Conservation (phyloP, 257 asterid genomes). For the Cruciata laevipes region DNA sequence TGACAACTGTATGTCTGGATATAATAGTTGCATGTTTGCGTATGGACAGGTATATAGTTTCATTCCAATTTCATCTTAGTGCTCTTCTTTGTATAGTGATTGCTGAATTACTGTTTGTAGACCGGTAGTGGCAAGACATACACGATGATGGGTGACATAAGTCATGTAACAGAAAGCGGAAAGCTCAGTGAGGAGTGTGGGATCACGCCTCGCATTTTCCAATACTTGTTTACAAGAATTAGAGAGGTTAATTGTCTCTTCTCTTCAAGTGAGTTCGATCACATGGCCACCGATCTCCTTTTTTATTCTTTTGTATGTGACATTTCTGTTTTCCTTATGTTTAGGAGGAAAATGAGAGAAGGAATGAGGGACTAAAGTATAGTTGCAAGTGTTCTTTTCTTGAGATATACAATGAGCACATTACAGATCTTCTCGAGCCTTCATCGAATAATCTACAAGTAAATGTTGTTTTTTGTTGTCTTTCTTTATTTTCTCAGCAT, state of each 20-base stretch:
- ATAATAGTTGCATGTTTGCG: constrained; percentile 92
- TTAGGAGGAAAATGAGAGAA: constrained; percentile 72
- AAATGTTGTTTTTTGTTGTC: constrained; percentile 14
- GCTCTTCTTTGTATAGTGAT: background rate
- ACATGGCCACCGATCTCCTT: background rate
- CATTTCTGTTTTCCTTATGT: constrained; percentile 14
- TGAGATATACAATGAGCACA: constrained; percentile 87
- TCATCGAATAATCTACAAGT: constrained; percentile 77
- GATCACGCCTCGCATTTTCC: constrained; percentile 73
- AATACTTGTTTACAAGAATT: constrained; percentile 64
- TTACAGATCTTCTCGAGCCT: constrained; percentile 90
- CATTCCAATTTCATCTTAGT: constrained; percentile 1
- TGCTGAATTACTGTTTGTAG: constrained; percentile 27
- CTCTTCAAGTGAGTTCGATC: constrained; percentile 5
- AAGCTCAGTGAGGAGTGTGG: constrained; percentile 61
- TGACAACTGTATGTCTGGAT: constrained; percentile 89
- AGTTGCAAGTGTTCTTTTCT: constrained; percentile 88
- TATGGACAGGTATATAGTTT: constrained; percentile 65
- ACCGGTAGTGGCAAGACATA: constrained; percentile 91
- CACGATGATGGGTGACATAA: constrained; percentile 86
- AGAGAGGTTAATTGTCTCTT: constrained; percentile 41
- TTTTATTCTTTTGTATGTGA: background rate
- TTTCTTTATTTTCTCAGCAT: background rate
- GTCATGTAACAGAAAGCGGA: constrained; percentile 43
- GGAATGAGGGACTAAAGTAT: constrained; percentile 52